These are phyloP conservation scores for Aureobasidium sp. DNA, from an alignment of 2,329 filamentous ascomycete genomes.

Conservation along the genomic window DNA sequence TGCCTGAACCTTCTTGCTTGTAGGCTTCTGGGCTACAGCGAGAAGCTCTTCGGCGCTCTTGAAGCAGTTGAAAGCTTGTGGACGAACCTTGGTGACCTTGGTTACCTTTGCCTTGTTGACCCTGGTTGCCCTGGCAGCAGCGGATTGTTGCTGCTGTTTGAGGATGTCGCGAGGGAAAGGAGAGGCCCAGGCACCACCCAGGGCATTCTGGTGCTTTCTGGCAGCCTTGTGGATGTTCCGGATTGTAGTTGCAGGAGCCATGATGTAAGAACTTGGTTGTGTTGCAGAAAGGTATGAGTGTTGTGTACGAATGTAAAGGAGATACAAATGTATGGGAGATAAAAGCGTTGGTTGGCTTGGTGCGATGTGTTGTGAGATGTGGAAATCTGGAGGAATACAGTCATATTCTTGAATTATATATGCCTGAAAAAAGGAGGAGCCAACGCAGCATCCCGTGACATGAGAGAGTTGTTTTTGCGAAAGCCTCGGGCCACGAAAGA, in stretches of 20 bases:
- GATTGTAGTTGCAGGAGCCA: neutral
- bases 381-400: neutral
- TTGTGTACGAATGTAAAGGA: neutral
- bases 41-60: neutral
- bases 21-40: neutral
- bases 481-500: too few relatives aligned
- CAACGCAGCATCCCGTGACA: neutral
- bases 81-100: neutral
- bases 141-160: neutral
- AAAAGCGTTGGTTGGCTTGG: neutral
- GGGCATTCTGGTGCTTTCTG: neutral
- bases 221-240: neutral
- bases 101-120: neutral
- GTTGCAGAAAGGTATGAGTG: neutral
- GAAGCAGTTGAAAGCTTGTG: neutral
- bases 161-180: neutral
- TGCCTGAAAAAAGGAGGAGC: neutral
- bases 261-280: neutral
- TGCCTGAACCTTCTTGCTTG: neutral
- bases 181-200: neutral
- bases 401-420: neutral
- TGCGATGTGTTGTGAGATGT: neutral
- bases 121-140: too few relatives aligned
- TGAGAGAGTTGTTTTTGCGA: neutral
- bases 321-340: neutral